Percentiles rank a stretch among this genome's conserved stretches.
phyloP scores from a whole-genome alignment of 495 filamentous ascomycete species.

The Delitschia confertaspora region DNA sequence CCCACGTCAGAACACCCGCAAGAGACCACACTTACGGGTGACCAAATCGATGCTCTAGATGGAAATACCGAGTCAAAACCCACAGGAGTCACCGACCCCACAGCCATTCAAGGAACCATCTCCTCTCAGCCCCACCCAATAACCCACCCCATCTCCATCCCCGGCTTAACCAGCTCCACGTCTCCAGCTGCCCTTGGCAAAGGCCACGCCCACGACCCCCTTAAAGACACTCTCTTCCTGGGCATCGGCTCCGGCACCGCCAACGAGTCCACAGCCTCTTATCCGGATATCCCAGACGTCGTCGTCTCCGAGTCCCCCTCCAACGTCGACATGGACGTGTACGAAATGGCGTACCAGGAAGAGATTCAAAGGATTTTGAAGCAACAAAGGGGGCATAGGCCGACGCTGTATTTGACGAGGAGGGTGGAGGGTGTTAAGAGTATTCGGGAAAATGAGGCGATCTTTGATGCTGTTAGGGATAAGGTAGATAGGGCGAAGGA shows the following conservation, averaged over 20 bases:
- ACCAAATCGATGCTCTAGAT: too few species aligned
- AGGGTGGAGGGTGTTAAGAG: constrained; percentile 46
- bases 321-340: constrained; percentile 73
- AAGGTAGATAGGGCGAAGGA: constrained; percentile 10
- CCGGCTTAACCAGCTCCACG: constrained; percentile 18
- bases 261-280: constrained; percentile 31
- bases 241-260: constrained; percentile 64
- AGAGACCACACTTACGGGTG: too few species aligned
- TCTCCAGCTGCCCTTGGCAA: constrained; percentile 34
- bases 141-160: constrained; percentile 26
- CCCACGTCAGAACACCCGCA: too few species aligned
- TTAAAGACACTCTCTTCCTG: constrained; percentile 57
- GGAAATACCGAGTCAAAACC: too few species aligned
- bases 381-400: constrained; percentile 30
- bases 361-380: constrained; percentile 66
- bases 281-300: constrained; percentile 17
- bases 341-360: constrained; percentile 73
- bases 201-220: constrained; percentile 57
- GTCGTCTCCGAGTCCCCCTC: constrained; percentile 74
- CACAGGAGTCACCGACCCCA: constrained; percentile 2
- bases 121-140: constrained; percentile 8
- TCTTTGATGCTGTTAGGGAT: constrained; percentile 13
- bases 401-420: constrained; percentile 50
- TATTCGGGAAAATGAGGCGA: constrained; percentile 24
- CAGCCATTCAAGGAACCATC: constrained; percentile 12